Percentiles rank a stretch among this genome's conserved stretches.
Conservation (phyloP, 192 early-diverging fungal genomes). For the Fimicolochytrium jonesii region DNA sequence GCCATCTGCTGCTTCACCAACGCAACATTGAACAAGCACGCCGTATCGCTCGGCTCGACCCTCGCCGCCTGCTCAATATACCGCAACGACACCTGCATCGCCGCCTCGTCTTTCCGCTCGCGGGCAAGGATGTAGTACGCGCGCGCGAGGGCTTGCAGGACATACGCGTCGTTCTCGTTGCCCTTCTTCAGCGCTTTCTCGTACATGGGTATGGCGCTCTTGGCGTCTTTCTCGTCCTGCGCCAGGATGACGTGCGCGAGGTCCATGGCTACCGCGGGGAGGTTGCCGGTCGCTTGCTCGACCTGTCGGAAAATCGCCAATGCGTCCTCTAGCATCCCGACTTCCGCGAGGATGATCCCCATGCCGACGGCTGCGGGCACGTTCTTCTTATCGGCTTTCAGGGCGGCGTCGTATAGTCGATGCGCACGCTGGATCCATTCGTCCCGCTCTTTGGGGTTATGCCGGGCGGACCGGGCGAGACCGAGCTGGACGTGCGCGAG, state of each 20-base stretch:
- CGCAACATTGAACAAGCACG: slow-evolving; percentile 52
- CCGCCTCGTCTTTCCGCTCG: slow-evolving; percentile 38
- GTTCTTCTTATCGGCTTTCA: slow-evolving; percentile 58
- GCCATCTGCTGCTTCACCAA: slow-evolving; percentile 81
- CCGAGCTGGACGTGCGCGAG: slow-evolving; percentile 78
- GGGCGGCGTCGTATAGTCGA: slow-evolving; percentile 18
- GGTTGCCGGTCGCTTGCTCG: slow-evolving; percentile 46
- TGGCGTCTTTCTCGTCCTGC: slow-evolving; percentile 57
- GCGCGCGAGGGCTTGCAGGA: slow-evolving; percentile 32
- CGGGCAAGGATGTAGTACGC: slow-evolving; percentile 48
- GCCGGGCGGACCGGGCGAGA: slow-evolving; percentile 46
- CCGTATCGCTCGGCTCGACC: slow-evolving; percentile 41
- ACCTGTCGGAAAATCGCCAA: slow-evolving; percentile 62
- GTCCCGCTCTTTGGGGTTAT: slow-evolving; percentile 20
- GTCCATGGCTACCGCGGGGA: slow-evolving; percentile 60
- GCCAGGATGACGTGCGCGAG: slow-evolving; percentile 74
- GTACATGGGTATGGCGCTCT: slow-evolving; percentile 66
- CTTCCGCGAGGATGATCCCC: slow-evolving; percentile 78
- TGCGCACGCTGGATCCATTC: slow-evolving; percentile 9
- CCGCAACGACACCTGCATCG: slow-evolving; percentile 34
- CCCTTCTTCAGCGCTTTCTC: slow-evolving; percentile 38
- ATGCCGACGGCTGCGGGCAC: slow-evolving; percentile 81
- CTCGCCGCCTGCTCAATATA: slow-evolving; percentile 47
- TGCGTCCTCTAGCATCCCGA: slow-evolving; percentile 55
- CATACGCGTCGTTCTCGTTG: slow-evolving; percentile 14